Conservation (phyloP, 768 basidiomycete species). For the Psilocybe sp. region DNA sequence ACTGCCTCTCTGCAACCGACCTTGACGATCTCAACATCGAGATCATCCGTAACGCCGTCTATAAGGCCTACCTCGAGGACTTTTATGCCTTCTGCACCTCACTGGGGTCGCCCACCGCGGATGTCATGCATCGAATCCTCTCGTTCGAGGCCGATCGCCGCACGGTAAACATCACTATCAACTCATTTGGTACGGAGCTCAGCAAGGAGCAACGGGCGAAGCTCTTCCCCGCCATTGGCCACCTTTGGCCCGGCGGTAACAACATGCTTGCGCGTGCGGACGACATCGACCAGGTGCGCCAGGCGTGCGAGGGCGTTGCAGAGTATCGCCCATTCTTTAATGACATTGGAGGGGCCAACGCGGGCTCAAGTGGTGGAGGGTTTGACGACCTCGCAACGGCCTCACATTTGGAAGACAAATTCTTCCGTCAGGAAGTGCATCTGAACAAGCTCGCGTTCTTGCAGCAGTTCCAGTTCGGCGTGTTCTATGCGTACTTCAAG, state of each 20-base stretch:
- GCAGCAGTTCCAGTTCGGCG: constrained; percentile 93
- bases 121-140: constrained; percentile 90
- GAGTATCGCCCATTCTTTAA: constrained; percentile 94
- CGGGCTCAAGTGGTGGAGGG: constrained; percentile 28
- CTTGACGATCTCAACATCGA: constrained; percentile 99
- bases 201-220: constrained; percentile 92
- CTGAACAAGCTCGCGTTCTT: constrained; percentile 93
- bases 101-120: constrained; percentile 81
- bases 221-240: constrained; percentile 91
- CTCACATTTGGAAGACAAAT: constrained; percentile 84
- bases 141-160: constrained; percentile 96
- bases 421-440: constrained; percentile 91
- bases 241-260: constrained; percentile 94
- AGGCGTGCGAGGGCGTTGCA: constrained; percentile 79
- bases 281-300: constrained; percentile 90
- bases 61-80: constrained; percentile 98
- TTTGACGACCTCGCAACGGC: constrained; percentile 48
- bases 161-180: constrained; percentile 98
- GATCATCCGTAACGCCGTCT: constrained; percentile 98
- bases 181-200: constrained; percentile 95
- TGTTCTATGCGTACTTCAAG: constrained; percentile 91
- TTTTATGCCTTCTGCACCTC: constrained; percentile 83
- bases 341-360: constrained; percentile 34
- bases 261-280: constrained; percentile 91
- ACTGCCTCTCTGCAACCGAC: constrained; percentile 92